phyloP scores from a whole-genome alignment of 352 stramenopile genomes.

The Globisporangium perplexum region DNA sequence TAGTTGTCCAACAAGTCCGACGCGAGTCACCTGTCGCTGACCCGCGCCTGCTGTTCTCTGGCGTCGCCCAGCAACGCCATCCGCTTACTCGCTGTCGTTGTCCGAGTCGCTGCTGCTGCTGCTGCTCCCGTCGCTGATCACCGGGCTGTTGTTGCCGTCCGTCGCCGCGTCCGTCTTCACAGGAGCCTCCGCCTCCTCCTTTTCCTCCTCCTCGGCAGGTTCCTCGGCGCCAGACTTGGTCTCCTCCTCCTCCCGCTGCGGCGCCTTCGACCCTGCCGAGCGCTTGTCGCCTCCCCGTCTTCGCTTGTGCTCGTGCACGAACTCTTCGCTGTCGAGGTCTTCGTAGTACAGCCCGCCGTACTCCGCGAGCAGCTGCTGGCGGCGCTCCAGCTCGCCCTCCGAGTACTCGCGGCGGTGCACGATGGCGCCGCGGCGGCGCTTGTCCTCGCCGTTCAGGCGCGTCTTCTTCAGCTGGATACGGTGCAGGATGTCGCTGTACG shows the following conservation, averaged over 20 bases:
- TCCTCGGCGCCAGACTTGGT: conserved; percentile 28
- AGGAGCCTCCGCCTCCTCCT: background rate
- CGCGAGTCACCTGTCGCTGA: background rate
- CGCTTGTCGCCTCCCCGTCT: conserved; percentile 27
- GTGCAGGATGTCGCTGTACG: conserved; percentile 69
- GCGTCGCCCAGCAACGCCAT: background rate
- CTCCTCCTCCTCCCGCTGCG: conserved; percentile 29
- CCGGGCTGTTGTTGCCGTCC: conserved; percentile 47
- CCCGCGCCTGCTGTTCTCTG: background rate
- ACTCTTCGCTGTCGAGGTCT: conserved; percentile 55
- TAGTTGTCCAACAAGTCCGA: background rate
- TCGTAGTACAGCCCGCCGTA: conserved; percentile 66
- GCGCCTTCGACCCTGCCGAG: conserved; percentile 1
- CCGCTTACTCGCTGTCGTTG: conserved; percentile 61
- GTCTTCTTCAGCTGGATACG: conserved; percentile 82
- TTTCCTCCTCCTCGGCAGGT: background rate
- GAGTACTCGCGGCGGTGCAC: conserved; percentile 74
- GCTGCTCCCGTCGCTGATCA: conserved; percentile 39
- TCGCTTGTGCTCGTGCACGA: conserved; percentile 59
- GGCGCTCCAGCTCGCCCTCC: conserved; percentile 51
- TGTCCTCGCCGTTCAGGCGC: conserved; percentile 71
- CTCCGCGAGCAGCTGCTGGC: conserved; percentile 53
- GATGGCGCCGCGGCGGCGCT: conserved; percentile 69
- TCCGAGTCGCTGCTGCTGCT: conserved; percentile 31
- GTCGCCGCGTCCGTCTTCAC: conserved; percentile 3